Base-by-base conservation (phyloP, 148 eudicot species). In the Arbutus unedo region DNA sequence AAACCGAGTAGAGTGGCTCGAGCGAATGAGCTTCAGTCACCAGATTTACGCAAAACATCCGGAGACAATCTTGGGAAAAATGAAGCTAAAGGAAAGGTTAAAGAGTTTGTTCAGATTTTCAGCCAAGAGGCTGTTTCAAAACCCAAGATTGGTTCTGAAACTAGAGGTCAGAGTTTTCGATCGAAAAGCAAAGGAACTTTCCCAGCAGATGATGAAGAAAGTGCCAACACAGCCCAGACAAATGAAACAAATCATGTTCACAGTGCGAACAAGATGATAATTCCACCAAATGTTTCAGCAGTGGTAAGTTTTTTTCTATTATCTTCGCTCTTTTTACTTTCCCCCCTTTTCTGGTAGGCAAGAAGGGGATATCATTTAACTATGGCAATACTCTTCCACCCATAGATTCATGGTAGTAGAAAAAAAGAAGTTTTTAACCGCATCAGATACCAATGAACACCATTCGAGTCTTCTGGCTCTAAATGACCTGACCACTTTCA, bases 31-130 rank as follows among this genome's bases (percentile, higher is more conserved):
- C 82, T 45, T 74, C 87, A 57, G 74, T 59, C 44, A 68, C 80
- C 57, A 5, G 78, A 82, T 80, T 76, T 84, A 66, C 79, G 79
- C 23, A 75, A 53, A 74, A 77, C 23, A 55, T 60, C 81, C 62
- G 85, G 53, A 79, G 82, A 83, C 67, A 83, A 55, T 82, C 59
- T 18, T 45, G 59, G 76, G 81, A 88, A 73, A 84, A 80, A 21
- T 79, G 81, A 81, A 83, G 87, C 76, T 44, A 89, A 81, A 21
- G 90, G 91, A 60, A 94, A 89, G 85, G 98, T 96, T 23, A 90
- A 87, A 85, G 93, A 93, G 11, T 94, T 93, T 72, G 97, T 92
- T 80, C 89, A 91, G 84, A 89, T 88, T 41, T 90, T 93, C 85
- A 96, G 88, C 82, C 91, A 93, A 79, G 94, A 91, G 70, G 49